Evolutionary conservation across 2,329 filamentous ascomycete genomes (phyloP).

Genomic region (Fonsecaea pedrosoi): DNA sequence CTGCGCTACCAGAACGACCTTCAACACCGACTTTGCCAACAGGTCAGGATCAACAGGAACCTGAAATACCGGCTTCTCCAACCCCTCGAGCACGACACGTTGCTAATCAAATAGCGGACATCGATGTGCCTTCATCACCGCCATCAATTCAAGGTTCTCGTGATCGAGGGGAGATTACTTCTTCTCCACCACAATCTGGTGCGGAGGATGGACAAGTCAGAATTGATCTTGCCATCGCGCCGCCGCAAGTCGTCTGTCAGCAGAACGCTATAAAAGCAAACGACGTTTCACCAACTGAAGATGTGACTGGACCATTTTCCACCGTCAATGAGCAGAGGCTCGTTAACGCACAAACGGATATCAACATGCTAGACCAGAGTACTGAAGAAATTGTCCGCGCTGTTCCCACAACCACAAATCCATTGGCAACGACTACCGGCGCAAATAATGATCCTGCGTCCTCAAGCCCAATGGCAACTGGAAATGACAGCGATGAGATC

Average conservation of each 20-base stretch:
- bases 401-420: background rate
- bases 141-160: conserved; percentile 35
- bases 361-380: background rate
- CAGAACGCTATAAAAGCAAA: background rate
- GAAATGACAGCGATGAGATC: conserved; percentile 48
- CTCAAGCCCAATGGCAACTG: background rate
- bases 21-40: conserved; percentile 38
- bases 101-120: conserved; percentile 31
- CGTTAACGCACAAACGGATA: background rate
- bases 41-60: conserved; percentile 30
- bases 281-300: background rate
- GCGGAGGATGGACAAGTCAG: conserved; percentile 24
- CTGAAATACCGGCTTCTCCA: conserved; percentile 38
- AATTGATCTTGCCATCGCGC: conserved; percentile 25
- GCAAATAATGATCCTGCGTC: background rate
- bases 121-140: conserved; percentile 41
- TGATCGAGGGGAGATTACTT: conserved; percentile 25
- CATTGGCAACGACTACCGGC: background rate
- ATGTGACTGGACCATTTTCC: background rate
- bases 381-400: background rate
- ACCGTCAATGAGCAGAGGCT: background rate
- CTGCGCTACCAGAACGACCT: conserved; percentile 29
- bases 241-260: conserved; percentile 1
- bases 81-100: conserved; percentile 38
- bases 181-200: conserved; percentile 30